phyloP scores from a whole-genome alignment of 1,284 basidiomycete genomes.

The Rugosomyces carneus region DNA sequence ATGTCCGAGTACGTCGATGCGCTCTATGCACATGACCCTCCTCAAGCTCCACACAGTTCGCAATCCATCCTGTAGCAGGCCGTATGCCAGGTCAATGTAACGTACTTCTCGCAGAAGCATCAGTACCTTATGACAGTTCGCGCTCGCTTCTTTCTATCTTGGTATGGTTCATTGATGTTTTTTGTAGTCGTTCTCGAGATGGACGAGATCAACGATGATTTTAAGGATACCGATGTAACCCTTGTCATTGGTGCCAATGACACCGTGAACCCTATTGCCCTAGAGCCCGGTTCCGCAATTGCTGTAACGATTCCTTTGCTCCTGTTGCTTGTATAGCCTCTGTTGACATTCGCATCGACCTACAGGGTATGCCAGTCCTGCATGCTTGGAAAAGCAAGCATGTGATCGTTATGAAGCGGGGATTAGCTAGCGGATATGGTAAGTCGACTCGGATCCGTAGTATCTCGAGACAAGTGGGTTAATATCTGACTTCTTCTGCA shows the following conservation, averaged over 20 bases:
- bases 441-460: constrained; percentile 14
- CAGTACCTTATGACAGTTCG: constrained; percentile 84
- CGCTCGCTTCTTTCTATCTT: neutral
- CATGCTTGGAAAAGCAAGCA: constrained; percentile 90
- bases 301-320: constrained; percentile 36
- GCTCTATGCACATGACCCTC: neutral
- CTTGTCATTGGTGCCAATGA: constrained; percentile 87
- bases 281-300: constrained; percentile 80
- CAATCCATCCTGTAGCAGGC: constrained; percentile 60
- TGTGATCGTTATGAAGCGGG: constrained; percentile 85
- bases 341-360: neutral
- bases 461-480: neutral
- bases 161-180: neutral
- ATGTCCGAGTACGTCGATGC: constrained; percentile 47
- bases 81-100: constrained; percentile 87
- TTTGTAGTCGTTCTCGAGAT: constrained; percentile 71
- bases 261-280: constrained; percentile 83
- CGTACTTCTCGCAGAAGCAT: constrained; percentile 79
- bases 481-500: constrained; percentile 23
- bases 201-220: constrained; percentile 91
- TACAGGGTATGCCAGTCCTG: constrained; percentile 77
- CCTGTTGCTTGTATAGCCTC: neutral
- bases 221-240: constrained; percentile 76
- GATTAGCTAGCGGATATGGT: constrained; percentile 82
- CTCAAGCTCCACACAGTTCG: constrained; percentile 31